Evolutionary conservation across 2,329 filamentous ascomycete genomes (phyloP).

Genomic region (Xylaria hypoxylon): DNA sequence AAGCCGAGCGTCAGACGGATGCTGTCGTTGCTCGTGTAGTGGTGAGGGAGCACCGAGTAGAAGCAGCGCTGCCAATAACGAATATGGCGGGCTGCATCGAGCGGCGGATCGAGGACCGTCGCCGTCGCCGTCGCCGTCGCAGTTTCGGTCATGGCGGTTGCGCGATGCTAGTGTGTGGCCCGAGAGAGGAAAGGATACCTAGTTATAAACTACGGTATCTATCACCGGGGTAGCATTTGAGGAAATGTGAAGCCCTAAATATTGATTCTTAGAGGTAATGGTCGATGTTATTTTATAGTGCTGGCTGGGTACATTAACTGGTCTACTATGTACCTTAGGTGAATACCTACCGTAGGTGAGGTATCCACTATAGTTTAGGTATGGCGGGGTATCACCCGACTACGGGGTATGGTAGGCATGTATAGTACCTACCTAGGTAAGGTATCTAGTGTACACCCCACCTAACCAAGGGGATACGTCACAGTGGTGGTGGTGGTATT

Average conservation of each 20-base stretch:
- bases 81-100: constrained; percentile 77
- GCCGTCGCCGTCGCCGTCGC: neutral
- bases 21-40: constrained; percentile 90
- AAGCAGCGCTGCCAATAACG: constrained; percentile 95
- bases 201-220: neutral
- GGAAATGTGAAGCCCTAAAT: neutral
- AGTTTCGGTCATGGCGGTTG: constrained; percentile 2
- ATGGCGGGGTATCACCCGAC: constrained; percentile 17
- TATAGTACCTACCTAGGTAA: too few species aligned
- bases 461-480: neutral
- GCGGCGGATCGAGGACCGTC: constrained; percentile 40
- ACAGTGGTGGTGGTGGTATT: too few species aligned
- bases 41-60: constrained; percentile 80
- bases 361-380: neutral
- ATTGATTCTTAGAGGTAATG: neutral
- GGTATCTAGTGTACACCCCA: too few species aligned
- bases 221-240: constrained; percentile 15
- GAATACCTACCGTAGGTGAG: too few species aligned
- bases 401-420: too few species aligned
- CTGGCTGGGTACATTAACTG: neutral
- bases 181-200: neutral
- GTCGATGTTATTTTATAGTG: neutral
- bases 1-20: constrained; percentile 90
- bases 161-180: neutral
- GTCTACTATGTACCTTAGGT: neutral